phyloP scores from a whole-genome alignment of 306 rosid genomes.

The Astragalus membranaceus region DNA sequence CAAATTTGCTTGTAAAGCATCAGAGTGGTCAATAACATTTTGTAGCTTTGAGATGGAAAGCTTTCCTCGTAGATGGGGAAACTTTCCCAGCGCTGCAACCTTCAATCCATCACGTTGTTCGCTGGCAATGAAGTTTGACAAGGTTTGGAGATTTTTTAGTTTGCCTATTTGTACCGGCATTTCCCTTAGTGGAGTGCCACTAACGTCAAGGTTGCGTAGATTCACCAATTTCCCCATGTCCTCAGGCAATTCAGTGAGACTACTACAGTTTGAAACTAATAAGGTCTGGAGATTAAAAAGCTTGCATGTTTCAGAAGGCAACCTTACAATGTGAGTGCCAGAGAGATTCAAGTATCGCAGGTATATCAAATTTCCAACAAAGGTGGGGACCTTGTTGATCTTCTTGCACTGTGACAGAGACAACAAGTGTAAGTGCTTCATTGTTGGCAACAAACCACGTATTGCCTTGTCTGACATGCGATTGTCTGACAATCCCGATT shows the following conservation, averaged over 20 bases:
- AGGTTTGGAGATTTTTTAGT: neutral
- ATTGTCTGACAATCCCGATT: no score
- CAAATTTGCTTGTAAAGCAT: neutral
- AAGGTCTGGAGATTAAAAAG: constrained; percentile 22
- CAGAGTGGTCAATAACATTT: neutral
- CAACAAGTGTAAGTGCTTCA: neutral
- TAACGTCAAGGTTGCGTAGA: neutral
- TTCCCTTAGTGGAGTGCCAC: neutral
- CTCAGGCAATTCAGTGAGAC: neutral
- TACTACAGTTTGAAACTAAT: neutral
- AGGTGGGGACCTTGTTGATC: neutral
- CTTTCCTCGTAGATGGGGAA: neutral
- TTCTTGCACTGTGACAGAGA: neutral
- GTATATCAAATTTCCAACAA: constrained; percentile 16
- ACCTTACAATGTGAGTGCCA: neutral
- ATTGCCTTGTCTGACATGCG: no score
- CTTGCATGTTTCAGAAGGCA: constrained; percentile 5
- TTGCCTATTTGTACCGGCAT: neutral
- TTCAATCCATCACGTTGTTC: neutral
- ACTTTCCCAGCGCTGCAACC: neutral
- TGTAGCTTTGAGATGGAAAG: constrained; percentile 1
- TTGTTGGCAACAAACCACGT: no score
- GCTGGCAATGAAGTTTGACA: constrained; percentile 3
- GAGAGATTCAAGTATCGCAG: constrained; percentile 24
- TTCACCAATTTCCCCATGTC: constrained; percentile 1